Conservation (phyloP, 1,284 basidiomycete genomes). For the Malassezia slooffiae region DNA sequence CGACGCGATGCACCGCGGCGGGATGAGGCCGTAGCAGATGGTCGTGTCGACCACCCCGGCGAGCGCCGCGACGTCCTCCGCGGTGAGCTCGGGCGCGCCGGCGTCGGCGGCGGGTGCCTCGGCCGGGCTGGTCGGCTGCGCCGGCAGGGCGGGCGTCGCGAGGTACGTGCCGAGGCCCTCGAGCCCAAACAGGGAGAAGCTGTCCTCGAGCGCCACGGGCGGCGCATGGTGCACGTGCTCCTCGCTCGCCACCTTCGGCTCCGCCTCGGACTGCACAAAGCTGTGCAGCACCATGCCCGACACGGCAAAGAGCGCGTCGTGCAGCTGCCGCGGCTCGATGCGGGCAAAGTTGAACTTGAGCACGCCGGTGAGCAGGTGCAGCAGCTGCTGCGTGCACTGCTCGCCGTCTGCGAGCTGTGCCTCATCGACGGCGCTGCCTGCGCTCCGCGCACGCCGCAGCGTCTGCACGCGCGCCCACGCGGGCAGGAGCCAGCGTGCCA, state of each 20-base stretch:
- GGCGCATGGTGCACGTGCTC: too few relatives aligned
- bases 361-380: slow-evolving; percentile 32
- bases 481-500: slow-evolving; percentile 26
- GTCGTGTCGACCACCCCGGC: slow-evolving; percentile 34
- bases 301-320: slow-evolving; percentile 1
- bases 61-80: slow-evolving; percentile 28
- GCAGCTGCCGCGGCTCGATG: slow-evolving; percentile 3
- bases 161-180: slow-evolving; percentile 28
- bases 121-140: neutral
- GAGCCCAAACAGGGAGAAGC: slow-evolving; percentile 42
- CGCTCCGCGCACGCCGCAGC: slow-evolving; percentile 21
- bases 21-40: slow-evolving; percentile 36
- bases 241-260: too few relatives aligned
- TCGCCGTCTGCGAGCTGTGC: slow-evolving; percentile 16
- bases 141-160: slow-evolving; percentile 18
- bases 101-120: slow-evolving; percentile 14
- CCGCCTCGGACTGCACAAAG: neutral
- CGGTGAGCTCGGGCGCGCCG: slow-evolving; percentile 23
- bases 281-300: slow-evolving; percentile 1
- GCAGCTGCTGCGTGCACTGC: slow-evolving; percentile 22
- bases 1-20: slow-evolving; percentile 24
- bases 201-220: slow-evolving; percentile 23
- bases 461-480: slow-evolving; percentile 33
- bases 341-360: slow-evolving; percentile 40
- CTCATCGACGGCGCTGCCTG: slow-evolving; percentile 7